Evolutionary conservation across 2,329 filamentous ascomycete species (phyloP).

Genomic region (Fusarium neocosmosporiellum): DNA sequence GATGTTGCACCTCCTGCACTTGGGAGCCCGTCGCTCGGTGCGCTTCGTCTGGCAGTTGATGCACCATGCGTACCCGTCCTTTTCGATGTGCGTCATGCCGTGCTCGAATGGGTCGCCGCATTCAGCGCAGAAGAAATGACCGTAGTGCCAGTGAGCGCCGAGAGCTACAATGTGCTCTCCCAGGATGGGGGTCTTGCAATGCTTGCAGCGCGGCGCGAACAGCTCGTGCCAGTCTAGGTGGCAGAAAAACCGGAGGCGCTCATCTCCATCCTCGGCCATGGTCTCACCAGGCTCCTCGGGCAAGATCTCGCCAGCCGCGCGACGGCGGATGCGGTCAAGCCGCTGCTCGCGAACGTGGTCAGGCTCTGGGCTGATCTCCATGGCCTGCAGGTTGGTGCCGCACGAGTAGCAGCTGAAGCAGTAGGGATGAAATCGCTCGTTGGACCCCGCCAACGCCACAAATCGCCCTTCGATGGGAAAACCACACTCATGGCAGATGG

Average conservation of each 20-base stretch:
- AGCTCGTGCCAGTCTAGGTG: conserved; percentile 98
- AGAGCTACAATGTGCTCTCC: conserved; percentile 95
- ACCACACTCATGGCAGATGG: conserved; percentile 85
- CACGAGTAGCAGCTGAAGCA: conserved; percentile 94
- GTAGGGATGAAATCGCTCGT: conserved; percentile 86
- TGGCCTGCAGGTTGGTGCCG: conserved; percentile 87
- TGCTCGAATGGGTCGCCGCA: conserved; percentile 93
- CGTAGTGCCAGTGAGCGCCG: conserved; percentile 95
- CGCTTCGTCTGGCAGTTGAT: conserved; percentile 91
- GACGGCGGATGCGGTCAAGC: conserved; percentile 76
- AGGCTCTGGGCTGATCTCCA: conserved; percentile 96
- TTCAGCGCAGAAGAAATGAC: conserved; percentile 99
- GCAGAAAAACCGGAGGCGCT: conserved; percentile 87
- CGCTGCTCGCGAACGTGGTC: conserved; percentile 76
- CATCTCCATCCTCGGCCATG: conserved; percentile 77
- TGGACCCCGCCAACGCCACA: conserved; percentile 79
- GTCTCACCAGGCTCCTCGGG: conserved; percentile 72
- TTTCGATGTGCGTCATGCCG: conserved; percentile 82
- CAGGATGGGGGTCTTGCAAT: conserved; percentile 95
- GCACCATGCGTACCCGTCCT: conserved; percentile 98
- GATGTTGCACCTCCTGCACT: conserved; percentile 85
- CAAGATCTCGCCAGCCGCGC: conserved; percentile 67
- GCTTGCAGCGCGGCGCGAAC: conserved; percentile 92
- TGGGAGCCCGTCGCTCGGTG: conserved; percentile 87
- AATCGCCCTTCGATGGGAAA: conserved; percentile 90